Evolutionary conservation across 495 filamentous ascomycete genomes (phyloP).

Genomic region (Annulohypoxylon moriforme): DNA sequence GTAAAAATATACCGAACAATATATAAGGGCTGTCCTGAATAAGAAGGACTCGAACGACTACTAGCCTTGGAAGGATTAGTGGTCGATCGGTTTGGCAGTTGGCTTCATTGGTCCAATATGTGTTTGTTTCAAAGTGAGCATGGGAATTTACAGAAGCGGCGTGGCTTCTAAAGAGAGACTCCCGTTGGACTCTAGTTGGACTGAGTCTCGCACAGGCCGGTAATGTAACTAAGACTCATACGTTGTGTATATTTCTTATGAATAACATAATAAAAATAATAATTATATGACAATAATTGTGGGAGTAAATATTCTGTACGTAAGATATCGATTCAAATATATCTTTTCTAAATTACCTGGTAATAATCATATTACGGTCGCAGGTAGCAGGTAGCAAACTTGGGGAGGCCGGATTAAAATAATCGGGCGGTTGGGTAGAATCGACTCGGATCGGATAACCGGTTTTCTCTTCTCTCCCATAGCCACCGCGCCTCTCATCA

Average conservation of each 20-base stretch:
- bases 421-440: conserved; percentile 31
- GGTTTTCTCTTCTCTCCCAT: background rate
- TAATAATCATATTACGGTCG: background rate
- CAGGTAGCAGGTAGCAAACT: conserved; percentile 7
- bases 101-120: conserved; percentile 28
- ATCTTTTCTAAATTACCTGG: background rate
- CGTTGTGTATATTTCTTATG: background rate
- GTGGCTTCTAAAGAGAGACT: conserved; percentile 28
- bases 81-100: conserved; percentile 9
- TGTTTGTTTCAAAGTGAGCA: conserved; percentile 46
- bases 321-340: background rate
- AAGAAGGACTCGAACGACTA: conserved; percentile 16
- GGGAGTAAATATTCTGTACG: background rate
- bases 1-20: conserved; percentile 14
- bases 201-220: conserved; percentile 25
- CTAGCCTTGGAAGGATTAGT: background rate
- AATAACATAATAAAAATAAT: background rate
- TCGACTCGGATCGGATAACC: background rate
- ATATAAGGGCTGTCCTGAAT: background rate
- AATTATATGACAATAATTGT: conserved; percentile 2
- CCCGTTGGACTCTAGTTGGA: background rate
- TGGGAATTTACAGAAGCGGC: conserved; percentile 39
- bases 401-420: conserved; percentile 27
- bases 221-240: conserved; percentile 8
- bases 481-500: conserved; percentile 7